Base-by-base conservation (phyloP, 1,284 basidiomycete genomes). In the Fistulinella cinereoalba region DNA sequence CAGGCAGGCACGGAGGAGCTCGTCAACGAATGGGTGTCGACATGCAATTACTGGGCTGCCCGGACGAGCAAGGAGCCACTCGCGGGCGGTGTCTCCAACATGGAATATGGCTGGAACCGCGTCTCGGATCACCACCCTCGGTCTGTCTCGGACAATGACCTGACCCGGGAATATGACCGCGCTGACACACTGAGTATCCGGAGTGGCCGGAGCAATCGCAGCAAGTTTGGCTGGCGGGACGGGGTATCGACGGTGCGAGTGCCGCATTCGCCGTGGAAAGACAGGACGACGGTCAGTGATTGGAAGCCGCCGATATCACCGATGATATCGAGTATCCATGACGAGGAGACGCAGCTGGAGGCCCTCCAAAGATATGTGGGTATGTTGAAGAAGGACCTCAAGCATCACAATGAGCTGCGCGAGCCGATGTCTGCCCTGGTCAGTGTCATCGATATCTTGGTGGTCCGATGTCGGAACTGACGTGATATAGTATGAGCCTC, bases 1-100 rank as follows among this genome's bases (percentile, higher is more conserved):
- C 95, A 98, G 69, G 92, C 96, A 0, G 96, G 96, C 1, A 98
- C 96, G 2, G 95, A 97, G 60, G 95, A 97, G 57, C 80, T 99
- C 16, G 93, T 97, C 31, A 89, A 91, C 60, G 96, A 99, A 67
- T 99, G 96, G 96, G 94, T 97, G 8, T 86, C 88, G 27, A 97
- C 96, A 0, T 98, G 95, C 79, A 99, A 98, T 71, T 98, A 98
- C 66, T 98, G 95, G 94, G 92, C 96, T 0, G 96, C 96, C 0
- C 77, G 95, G 27, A 85, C 83, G 53, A 93, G 89, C 66, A 93
- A 95, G 57, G 93, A 97, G 61, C 96, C 96, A 0, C 77, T 99
- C 3, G 79, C 88, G 3, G 96, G 95, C 3, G 96, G 95, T 24
- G 93, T 98, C 2, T 94, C 92, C 39, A 99, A 99, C 70, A 96